Conservation (phyloP, 441 rosid genomes). For the Corymbia citriodora region DNA sequence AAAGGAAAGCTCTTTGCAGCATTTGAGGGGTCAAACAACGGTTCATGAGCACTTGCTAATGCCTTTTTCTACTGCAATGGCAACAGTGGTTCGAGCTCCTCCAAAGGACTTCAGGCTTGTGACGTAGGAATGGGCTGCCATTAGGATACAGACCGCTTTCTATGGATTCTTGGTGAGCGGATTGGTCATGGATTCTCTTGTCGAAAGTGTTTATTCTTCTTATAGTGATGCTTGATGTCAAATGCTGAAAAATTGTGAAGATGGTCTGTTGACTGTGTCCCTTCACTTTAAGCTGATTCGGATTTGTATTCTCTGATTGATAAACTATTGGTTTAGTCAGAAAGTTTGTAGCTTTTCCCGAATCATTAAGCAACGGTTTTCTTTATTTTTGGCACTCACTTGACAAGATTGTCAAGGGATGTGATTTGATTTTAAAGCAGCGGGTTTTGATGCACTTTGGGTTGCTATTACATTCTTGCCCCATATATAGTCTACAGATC, state of each 20-base stretch:
- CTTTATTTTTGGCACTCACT: background rate
- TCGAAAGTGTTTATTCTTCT: background rate
- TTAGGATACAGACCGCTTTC: conserved; percentile 71
- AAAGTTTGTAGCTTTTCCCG: background rate
- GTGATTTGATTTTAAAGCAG: background rate
- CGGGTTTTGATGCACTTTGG: background rate
- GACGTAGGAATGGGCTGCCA: conserved; percentile 75
- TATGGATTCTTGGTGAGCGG: conserved; percentile 62
- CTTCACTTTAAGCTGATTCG: background rate
- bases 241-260: background rate
- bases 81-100: conserved; percentile 64
- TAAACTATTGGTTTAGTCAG: background rate
- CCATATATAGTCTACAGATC: background rate
- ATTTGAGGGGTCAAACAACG: conserved; percentile 33
- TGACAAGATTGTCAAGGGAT: background rate
- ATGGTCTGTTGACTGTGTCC: background rate
- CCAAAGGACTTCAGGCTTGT: conserved; percentile 54
- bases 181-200: background rate
- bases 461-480: background rate
- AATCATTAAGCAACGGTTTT: background rate
- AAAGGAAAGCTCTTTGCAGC: conserved; percentile 29
- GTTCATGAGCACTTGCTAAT: conserved; percentile 37
- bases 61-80: conserved; percentile 55
- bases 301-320: background rate
- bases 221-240: background rate